Evolutionary conservation across 2,329 filamentous ascomycete genomes (phyloP), one percentile per base, ranked within the genome.

Genomic region (Neurospora sp.): DNA sequence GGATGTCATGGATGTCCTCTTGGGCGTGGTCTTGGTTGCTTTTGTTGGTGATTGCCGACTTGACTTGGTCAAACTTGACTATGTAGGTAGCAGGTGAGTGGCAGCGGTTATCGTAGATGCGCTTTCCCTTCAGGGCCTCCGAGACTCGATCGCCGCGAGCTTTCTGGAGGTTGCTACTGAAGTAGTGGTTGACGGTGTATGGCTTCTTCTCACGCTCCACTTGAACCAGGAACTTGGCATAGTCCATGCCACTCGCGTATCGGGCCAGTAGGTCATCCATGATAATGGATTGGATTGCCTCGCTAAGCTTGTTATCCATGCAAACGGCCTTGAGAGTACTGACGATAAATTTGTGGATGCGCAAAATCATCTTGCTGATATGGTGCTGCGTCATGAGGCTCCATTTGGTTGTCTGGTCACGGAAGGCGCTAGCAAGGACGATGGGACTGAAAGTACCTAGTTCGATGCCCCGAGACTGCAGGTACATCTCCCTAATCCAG

Each of bases 331-430:
- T 11, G 4, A 79, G 72, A 2, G 74, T 71, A 0, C 6, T 8
- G 0, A 38, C 17, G 10, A 80, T 77, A 71, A 80, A 80, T 0
- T 69, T 41, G 69, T 80, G 77, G 23, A 80, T 71, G 3, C 68
- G 68, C 23, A 76, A 17, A 23, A 79, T 76, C 12, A 77, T 72
- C 8, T 69, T 39, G 71, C 76, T 77, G 39, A 80, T 69, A 68
- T 78, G 78, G 0, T 71, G 52, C 57, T 69, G 70, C 10, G 76
- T 75, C 38, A 79, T 75, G 6, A 6, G 8, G 0, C 68, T 71
- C 79, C 79, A 80, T 38, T 77, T 78, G 6, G 66, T 43, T 0
- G 78, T 79, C 46, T 80, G 78, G 67, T 79, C 73, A 19, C 66
- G 67, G 68, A 78, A 76, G 0, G 75, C 75, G 33, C 67, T 71